phyloP scores from a whole-genome alignment of 1,284 basidiomycete genomes.

The Tilletia caries region DNA sequence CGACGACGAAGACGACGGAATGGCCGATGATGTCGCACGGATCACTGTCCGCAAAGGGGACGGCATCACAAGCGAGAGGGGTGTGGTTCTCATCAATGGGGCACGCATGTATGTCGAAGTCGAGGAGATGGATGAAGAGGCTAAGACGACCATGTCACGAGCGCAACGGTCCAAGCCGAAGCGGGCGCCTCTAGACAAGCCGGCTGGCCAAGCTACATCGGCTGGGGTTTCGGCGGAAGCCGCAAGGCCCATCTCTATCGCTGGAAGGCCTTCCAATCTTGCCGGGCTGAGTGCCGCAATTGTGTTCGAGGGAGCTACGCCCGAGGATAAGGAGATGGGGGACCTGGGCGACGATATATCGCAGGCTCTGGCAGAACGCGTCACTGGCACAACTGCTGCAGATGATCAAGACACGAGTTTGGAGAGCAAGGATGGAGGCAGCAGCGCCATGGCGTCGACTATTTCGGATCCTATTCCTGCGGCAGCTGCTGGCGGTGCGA shows the following conservation, averaged over 20 bases:
- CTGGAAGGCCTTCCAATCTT: neutral
- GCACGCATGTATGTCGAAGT: constrained; percentile 79
- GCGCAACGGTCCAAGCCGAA: constrained; percentile 81
- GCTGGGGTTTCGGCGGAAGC: constrained; percentile 49
- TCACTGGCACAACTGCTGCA: neutral
- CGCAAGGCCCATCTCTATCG: neutral
- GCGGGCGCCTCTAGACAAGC: constrained; percentile 83
- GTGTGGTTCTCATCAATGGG: constrained; percentile 84
- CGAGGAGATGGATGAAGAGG: constrained; percentile 75
- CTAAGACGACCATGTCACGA: constrained; percentile 70
- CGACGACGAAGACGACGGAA: neutral
- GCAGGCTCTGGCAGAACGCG: constrained; percentile 2
- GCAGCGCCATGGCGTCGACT: neutral
- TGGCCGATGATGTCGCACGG: constrained; percentile 64
- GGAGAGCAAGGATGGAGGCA: neutral
- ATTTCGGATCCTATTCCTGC: neutral
- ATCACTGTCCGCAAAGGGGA: constrained; percentile 67
- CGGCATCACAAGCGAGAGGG: constrained; percentile 63
- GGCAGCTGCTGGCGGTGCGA: neutral
- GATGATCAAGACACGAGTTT: neutral
- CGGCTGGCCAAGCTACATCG: constrained; percentile 58
- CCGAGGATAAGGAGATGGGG: neutral
- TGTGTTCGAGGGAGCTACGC: neutral
- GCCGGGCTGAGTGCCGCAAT: neutral
- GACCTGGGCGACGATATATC: neutral